These are phyloP conservation scores for Amaranthus palmeri DNA, from an alignment of 148 eudicot species.

Conservation along the genomic window DNA sequence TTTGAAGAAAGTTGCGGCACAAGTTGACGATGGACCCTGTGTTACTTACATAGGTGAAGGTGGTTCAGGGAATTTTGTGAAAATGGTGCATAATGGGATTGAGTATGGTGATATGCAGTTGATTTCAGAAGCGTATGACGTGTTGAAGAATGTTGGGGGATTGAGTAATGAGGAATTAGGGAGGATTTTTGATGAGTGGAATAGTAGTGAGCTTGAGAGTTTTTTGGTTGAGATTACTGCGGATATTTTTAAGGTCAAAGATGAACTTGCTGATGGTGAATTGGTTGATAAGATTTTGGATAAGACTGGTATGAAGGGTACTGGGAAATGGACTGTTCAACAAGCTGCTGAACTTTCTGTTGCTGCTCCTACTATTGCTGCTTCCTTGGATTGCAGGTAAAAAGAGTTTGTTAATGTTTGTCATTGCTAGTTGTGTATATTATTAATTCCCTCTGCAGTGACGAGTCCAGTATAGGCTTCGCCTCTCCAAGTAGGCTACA, in stretches of 20 bases:
- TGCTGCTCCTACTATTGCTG: slow-evolving; percentile 78
- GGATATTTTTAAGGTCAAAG: slow-evolving; percentile 69
- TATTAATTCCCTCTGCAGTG: too few species aligned
- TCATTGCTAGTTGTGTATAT: not conserved
- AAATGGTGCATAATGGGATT: slow-evolving; percentile 88
- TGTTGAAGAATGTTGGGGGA: slow-evolving; percentile 63
- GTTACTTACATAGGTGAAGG: slow-evolving; percentile 85
- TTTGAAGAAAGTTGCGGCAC: slow-evolving; percentile 65
- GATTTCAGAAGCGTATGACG: slow-evolving; percentile 80
- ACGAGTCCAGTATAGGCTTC: too few species aligned
- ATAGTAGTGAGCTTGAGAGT: slow-evolving; percentile 71
- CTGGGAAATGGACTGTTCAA: slow-evolving; percentile 93
- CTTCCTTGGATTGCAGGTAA: slow-evolving; percentile 64
- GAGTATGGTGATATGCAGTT: slow-evolving; percentile 90
- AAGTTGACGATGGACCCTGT: slow-evolving; percentile 84
- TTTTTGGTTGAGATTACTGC: slow-evolving; percentile 77
- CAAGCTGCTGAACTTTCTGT: slow-evolving; percentile 86
- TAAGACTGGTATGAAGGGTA: slow-evolving; percentile 91
- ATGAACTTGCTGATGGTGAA: slow-evolving; percentile 50
- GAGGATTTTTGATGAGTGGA: slow-evolving; percentile 69
- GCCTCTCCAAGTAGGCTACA: too few species aligned
- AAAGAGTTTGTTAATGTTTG: not conserved
- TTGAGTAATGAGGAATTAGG: slow-evolving; percentile 58
- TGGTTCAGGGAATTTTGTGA: slow-evolving; percentile 78
- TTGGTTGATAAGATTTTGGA: slow-evolving; percentile 82